Evolutionary conservation across 805 yeast species (phyloP), one percentile per base, ranked within the genome.

Genomic region (Cyberlindnera nakhonratchasimensis): DNA sequence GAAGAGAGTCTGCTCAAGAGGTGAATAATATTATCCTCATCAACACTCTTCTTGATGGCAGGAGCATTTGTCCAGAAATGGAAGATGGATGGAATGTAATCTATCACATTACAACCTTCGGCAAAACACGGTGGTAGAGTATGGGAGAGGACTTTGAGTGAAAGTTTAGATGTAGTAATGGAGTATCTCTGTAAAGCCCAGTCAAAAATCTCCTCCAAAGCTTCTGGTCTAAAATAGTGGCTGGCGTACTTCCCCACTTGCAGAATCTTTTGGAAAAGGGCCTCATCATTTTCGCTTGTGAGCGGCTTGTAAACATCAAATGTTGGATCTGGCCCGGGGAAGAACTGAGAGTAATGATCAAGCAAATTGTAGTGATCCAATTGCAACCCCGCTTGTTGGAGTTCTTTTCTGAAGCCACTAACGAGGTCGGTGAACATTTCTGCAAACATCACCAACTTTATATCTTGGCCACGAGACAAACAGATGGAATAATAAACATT

Each of bases 401-500:
- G 53, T 9, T 58, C 41, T 2, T 54, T 54, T 9, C 63, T 58
- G 39, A 58, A 64, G 25, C 63, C 61, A 3, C 55, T 70, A 11
- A 83, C 75, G 38, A 91, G 67, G 2, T 70, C 57, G 36, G 74
- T 74, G 46, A 88, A 80, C 52, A 82, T 72, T 31, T 75, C 75
- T 8, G 79, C 74, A 59, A 82, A 87, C 38, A 80, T 67, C 19
- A 70, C 74, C 37, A 82, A 61, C 40, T 80, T 76, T 18, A 82
- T 56, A 24, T 71, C 72, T 53, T 87, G 96, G 6, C 93, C 89
- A 30, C 87, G 74, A 2, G 83, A 77, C 21, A 89, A 64, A 29
- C 86, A 72, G 20, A 93, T 69, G 14, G 84, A 77, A 55, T 79
- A 89, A 58, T 78, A 90, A 2, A 86, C 85, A 42, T 70, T 69